These are phyloP conservation scores for Medicago lupulina DNA, from an alignment of 306 rosid genomes.

Conservation along the genomic window DNA sequence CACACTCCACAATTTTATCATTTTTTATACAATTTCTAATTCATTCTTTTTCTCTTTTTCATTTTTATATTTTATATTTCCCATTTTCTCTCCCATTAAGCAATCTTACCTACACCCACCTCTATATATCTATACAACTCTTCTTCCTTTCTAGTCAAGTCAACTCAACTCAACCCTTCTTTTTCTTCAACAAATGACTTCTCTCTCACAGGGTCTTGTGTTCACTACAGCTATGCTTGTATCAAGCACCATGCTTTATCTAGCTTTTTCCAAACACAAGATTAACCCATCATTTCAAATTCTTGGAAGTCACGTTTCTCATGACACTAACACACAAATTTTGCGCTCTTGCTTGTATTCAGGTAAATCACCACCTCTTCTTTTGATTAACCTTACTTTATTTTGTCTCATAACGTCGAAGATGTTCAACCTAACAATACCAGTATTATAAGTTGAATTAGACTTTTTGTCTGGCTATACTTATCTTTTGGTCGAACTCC, in stretches of 20 bases:
- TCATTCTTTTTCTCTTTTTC: background rate
- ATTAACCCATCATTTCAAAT: background rate
- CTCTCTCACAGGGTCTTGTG: conserved; percentile 55
- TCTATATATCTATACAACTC: background rate
- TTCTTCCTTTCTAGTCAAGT: conserved; percentile 20
- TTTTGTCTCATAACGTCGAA: too few relatives aligned
- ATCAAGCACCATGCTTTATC: conserved; percentile 56
- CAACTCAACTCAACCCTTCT: conserved; percentile 3
- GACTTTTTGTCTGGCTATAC: too few relatives aligned
- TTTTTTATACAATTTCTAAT: background rate
- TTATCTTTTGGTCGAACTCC: too few relatives aligned
- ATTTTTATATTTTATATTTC: background rate
- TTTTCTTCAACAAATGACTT: conserved; percentile 44
- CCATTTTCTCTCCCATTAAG: background rate
- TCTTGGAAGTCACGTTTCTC: conserved; percentile 26
- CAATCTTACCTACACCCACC: background rate
- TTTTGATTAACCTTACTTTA: too few relatives aligned
- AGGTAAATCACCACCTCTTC: conserved; percentile 43
- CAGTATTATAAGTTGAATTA: too few relatives aligned
- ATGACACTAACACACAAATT: conserved; percentile 23
- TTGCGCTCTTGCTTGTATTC: conserved; percentile 71
- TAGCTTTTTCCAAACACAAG: conserved; percentile 45
- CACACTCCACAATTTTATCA: background rate
- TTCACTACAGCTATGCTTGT: conserved; percentile 64
- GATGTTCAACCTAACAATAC: too few relatives aligned